These are phyloP conservation scores for Magnolia sinica DNA, from an alignment of 164 flowering plant species.

Conservation along the genomic window DNA sequence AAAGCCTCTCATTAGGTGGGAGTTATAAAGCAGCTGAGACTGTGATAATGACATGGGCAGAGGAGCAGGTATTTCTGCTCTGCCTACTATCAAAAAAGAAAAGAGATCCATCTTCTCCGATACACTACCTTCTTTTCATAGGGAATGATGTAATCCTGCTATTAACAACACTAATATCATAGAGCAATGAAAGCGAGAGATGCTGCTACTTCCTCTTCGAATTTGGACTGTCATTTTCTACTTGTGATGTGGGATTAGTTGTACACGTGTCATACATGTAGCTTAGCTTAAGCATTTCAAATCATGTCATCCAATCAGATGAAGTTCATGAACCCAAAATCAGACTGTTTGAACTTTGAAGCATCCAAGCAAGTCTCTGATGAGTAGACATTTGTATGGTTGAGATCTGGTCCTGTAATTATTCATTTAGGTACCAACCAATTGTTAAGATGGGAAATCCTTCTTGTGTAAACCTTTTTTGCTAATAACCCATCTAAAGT, in stretches of 20 bases:
- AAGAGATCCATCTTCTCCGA: neutral
- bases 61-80: conserved; percentile 7
- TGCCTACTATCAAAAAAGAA: conserved; percentile 1
- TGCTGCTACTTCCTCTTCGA: neutral
- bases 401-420: too few species aligned
- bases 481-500: too few species aligned
- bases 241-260: neutral
- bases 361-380: too few species aligned
- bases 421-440: too few species aligned
- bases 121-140: neutral
- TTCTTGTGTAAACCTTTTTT: too few species aligned
- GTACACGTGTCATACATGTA: too few species aligned
- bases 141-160: neutral
- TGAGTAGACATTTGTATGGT: too few species aligned
- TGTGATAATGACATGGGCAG: neutral
- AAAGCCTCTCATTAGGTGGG: neutral
- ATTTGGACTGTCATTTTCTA: neutral
- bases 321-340: too few species aligned
- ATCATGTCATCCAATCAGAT: too few species aligned
- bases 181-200: neutral
- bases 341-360: too few species aligned
- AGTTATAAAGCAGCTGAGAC: neutral
- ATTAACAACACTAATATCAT: neutral
- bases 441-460: too few species aligned
- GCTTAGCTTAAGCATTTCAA: too few species aligned